phyloP scores from a whole-genome alignment of 768 basidiomycete species.

The Lactarius sanguifluus region DNA sequence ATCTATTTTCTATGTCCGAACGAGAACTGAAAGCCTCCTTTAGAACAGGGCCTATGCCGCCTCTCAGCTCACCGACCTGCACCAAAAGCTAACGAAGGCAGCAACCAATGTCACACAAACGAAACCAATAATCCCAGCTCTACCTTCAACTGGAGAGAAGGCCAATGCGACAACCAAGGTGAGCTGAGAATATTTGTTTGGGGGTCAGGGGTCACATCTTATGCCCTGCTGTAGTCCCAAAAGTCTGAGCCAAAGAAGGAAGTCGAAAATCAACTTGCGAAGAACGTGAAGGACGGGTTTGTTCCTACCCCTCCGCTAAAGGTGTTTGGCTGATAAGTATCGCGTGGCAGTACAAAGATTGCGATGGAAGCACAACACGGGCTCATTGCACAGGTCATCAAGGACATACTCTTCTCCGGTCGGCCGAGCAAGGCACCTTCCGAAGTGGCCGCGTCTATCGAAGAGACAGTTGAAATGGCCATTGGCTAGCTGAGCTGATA shows the following conservation, averaged over 20 bases:
- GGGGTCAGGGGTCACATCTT: not conserved
- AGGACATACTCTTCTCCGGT: slow-evolving; percentile 84
- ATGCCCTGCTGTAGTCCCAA: slow-evolving; percentile 26
- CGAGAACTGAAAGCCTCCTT: not conserved
- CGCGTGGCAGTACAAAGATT: slow-evolving; percentile 68
- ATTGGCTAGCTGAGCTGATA: slow-evolving; percentile 20
- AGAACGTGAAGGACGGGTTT: slow-evolving; percentile 87
- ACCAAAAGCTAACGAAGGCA: slow-evolving; percentile 83
- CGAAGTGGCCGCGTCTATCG: slow-evolving; percentile 12
- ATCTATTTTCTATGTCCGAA: not conserved
- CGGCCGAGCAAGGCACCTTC: slow-evolving; percentile 37
- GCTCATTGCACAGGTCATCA: slow-evolving; percentile 89
- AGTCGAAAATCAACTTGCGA: slow-evolving; percentile 73
- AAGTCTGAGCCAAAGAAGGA: slow-evolving; percentile 80
- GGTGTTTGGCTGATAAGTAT: not conserved
- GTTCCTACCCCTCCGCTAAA: not conserved
- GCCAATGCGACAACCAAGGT: slow-evolving; percentile 52
- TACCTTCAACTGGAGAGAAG: slow-evolving; percentile 50
- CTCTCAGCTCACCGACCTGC: slow-evolving; percentile 84
- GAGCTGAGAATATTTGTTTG: slow-evolving; percentile 10
- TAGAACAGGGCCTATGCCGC: slow-evolving; percentile 95
- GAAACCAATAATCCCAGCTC: slow-evolving; percentile 48
- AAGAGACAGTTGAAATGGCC: slow-evolving; percentile 24
- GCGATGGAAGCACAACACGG: slow-evolving; percentile 92
- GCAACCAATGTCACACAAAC: slow-evolving; percentile 57